These are phyloP conservation scores for Uronychia setigera DNA, from an alignment of 73 alveolate genomes.

Conservation along the genomic window DNA sequence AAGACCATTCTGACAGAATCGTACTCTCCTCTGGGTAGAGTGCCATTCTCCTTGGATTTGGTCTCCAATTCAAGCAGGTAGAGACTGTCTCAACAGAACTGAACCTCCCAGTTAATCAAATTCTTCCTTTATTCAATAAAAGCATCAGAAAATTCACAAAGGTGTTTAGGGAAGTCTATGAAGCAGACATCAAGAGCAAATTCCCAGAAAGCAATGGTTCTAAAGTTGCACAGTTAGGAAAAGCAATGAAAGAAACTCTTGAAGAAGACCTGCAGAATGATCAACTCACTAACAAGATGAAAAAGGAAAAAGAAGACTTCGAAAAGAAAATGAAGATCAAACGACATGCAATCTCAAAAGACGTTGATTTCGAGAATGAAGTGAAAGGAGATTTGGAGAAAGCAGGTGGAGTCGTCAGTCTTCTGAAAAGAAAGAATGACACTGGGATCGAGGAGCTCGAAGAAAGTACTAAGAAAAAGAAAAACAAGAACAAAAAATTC, in stretches of 20 bases:
- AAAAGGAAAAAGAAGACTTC: slow-evolving; percentile 22
- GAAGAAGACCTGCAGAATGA: slow-evolving; percentile 7
- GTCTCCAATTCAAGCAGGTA: slow-evolving; percentile 84
- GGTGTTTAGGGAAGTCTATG: slow-evolving; percentile 73
- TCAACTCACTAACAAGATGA: slow-evolving; percentile 4
- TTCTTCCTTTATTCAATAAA: slow-evolving; percentile 93
- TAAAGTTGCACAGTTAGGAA: not conserved
- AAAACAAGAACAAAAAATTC: too few species aligned
- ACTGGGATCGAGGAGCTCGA: too few species aligned
- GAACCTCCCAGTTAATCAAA: slow-evolving; percentile 78
- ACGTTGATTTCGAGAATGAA: too few species aligned
- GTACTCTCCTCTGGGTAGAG: slow-evolving; percentile 80
- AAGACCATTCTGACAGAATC: slow-evolving; percentile 9
- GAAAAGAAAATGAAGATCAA: slow-evolving; percentile 4
- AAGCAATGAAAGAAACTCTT: slow-evolving; percentile 10
- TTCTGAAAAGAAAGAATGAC: too few species aligned
- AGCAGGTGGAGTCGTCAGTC: too few species aligned
- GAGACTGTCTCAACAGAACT: slow-evolving; percentile 84
- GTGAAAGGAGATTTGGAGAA: too few species aligned
- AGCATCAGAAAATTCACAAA: slow-evolving; percentile 77
- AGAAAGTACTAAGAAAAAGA: too few species aligned
- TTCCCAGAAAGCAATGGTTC: slow-evolving; percentile 5
- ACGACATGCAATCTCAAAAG: too few species aligned
- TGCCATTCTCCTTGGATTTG: slow-evolving; percentile 92
- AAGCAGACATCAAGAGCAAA: slow-evolving; percentile 58